Percentiles rank a stretch among this genome's conserved stretches.
phyloP scores from a whole-genome alignment of 805 yeast species.

The Yarrowia porcina region DNA sequence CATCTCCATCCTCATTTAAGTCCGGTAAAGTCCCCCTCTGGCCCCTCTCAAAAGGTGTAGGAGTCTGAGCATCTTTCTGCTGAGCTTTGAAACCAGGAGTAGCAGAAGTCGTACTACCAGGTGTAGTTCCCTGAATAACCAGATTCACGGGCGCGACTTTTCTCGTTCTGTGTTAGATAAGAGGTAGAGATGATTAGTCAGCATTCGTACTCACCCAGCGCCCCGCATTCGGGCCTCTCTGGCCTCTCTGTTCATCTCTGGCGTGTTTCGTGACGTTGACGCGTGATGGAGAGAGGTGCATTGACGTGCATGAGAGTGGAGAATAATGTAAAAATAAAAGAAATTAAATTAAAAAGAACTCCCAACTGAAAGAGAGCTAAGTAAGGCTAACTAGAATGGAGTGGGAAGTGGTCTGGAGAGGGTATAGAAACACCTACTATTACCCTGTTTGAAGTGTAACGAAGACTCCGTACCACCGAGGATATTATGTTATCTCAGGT shows the following conservation, averaged over 20 bases:
- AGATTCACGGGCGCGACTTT: conserved; percentile 13
- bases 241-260: neutral
- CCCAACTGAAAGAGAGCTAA: no score
- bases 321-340: no score
- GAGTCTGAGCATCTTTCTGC: neutral
- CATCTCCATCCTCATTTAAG: no score
- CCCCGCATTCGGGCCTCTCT: conserved; percentile 19
- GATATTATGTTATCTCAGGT: no score
- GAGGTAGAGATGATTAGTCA: no score
- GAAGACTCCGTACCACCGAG: no score
- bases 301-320: neutral
- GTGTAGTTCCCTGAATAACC: conserved; percentile 13
- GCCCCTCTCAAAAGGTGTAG: neutral
- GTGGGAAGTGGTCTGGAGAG: no score
- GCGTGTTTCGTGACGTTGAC: neutral
- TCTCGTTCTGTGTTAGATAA: conserved; percentile 10
- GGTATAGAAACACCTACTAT: no score
- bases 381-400: no score
- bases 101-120: neutral
- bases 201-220: neutral
- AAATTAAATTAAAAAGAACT: no score
- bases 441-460: no score
- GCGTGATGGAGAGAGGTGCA: neutral
- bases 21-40: no score
- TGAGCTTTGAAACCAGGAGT: neutral